Evolutionary conservation across 2,329 filamentous ascomycete genomes (phyloP).

Genomic region (Mycocentrospora acerina): DNA sequence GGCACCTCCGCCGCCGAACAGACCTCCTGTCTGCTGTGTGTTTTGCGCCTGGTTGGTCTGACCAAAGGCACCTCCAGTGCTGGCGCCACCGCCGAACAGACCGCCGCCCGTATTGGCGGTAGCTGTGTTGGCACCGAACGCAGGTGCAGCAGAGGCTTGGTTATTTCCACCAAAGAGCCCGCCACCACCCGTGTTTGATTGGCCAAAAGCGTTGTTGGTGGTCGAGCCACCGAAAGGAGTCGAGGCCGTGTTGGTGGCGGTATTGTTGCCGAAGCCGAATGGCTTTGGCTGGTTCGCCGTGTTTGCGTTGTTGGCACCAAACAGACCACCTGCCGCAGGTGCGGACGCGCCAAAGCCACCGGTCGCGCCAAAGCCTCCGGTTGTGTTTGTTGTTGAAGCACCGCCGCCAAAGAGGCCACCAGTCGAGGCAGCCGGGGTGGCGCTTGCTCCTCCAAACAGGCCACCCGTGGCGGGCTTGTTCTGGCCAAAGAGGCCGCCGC

Average conservation of each 20-base stretch:
- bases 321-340: constrained; percentile 46
- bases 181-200: constrained; percentile 28
- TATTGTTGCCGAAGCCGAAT: constrained; percentile 34
- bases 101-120: constrained; percentile 30
- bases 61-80: constrained; percentile 32
- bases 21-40: constrained; percentile 33
- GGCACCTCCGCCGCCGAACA: constrained; percentile 46
- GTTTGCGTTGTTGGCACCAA: constrained; percentile 47
- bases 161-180: constrained; percentile 40
- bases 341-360: constrained; percentile 39
- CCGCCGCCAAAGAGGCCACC: constrained; percentile 39
- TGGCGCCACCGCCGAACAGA: constrained; percentile 21
- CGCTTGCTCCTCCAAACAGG: constrained; percentile 44
- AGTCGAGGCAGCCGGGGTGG: constrained; percentile 27
- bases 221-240: constrained; percentile 30
- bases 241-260: constrained; percentile 25
- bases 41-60: constrained; percentile 30
- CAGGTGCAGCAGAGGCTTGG: constrained; percentile 25
- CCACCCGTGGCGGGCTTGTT: constrained; percentile 39
- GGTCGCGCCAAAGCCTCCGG: constrained; percentile 22
- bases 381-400: constrained; percentile 28
- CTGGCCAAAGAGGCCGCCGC: constrained; percentile 37
- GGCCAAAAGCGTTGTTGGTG: constrained; percentile 27
- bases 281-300: constrained; percentile 27
- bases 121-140: constrained; percentile 29